A percentile compares a stretch with the other conserved stretches of the same genome.
Conservation (phyloP, 768 basidiomycete genomes). For the Psilocybe subaeruginosa region DNA sequence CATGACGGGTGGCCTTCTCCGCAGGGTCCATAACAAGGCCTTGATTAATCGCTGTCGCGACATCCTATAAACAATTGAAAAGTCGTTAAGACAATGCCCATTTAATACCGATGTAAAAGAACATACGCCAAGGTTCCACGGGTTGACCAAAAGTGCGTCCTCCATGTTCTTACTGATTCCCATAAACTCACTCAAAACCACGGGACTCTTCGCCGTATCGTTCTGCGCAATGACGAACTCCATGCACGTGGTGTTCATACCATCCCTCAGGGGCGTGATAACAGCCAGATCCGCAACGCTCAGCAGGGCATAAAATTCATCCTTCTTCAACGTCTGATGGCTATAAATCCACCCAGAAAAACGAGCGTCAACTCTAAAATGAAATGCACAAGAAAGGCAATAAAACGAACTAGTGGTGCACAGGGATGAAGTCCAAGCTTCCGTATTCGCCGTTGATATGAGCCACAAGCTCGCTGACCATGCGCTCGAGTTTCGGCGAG, state of each 20-base stretch:
- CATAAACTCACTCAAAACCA: constrained; percentile 97
- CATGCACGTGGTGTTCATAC: constrained; percentile 99
- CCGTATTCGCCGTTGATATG: constrained; percentile 97
- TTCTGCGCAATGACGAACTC: constrained; percentile 97
- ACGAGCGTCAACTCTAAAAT: not conserved
- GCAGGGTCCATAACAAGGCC: constrained; percentile 80
- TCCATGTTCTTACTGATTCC: constrained; percentile 93
- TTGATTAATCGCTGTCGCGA: constrained; percentile 87
- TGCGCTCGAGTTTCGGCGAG: constrained; percentile 90
- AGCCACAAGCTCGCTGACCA: constrained; percentile 91
- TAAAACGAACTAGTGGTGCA: constrained; percentile 90
- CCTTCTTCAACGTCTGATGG: constrained; percentile 96
- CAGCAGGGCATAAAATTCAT: constrained; percentile 96
- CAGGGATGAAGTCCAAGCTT: constrained; percentile 91
- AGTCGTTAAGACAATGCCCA: not conserved
- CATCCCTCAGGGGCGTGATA: constrained; percentile 94
- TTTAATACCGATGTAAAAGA: not conserved
- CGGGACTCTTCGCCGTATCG: constrained; percentile 78
- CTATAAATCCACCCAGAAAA: constrained; percentile 39
- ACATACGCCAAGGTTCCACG: constrained; percentile 90
- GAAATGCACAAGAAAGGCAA: not conserved
- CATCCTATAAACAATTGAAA: constrained; percentile 52
- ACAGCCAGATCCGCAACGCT: constrained; percentile 93
- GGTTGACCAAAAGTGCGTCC: constrained; percentile 87
- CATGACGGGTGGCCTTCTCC: constrained; percentile 80